phyloP scores from a whole-genome alignment of 2,329 filamentous ascomycete genomes.

The Fusarium circinatum region DNA sequence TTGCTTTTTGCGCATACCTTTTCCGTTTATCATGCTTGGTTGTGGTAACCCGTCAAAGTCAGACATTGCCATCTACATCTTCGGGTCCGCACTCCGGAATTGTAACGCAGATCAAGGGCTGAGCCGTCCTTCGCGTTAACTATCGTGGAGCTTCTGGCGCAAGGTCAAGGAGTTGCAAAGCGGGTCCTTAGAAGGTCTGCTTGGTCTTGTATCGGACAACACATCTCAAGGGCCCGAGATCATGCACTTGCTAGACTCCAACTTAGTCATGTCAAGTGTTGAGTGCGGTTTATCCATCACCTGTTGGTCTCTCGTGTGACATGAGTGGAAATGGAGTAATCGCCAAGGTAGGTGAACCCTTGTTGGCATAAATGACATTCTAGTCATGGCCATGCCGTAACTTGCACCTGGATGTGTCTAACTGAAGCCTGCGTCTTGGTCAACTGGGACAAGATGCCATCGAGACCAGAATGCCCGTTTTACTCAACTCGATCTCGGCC shows the following conservation, averaged over 20 bases:
- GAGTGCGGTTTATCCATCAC: slow-evolving; percentile 21
- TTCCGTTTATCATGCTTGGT: slow-evolving; percentile 5
- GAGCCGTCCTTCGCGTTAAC: slow-evolving; percentile 1
- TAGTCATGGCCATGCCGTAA: slow-evolving; percentile 7
- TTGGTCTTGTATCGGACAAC: slow-evolving; percentile 2
- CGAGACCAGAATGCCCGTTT: neutral
- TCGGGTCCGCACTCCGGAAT: slow-evolving; percentile 25
- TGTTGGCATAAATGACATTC: neutral
- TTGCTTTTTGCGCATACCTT: neutral
- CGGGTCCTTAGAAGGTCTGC: slow-evolving; percentile 2
- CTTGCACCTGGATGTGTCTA: slow-evolving; percentile 1
- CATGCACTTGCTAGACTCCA: slow-evolving; percentile 3
- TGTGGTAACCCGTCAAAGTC: neutral
- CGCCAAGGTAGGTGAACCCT: slow-evolving; percentile 13
- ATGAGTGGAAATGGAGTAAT: slow-evolving; percentile 28
- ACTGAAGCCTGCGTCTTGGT: slow-evolving; percentile 4
- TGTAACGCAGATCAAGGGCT: slow-evolving; percentile 15
- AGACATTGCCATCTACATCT: neutral
- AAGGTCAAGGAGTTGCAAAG: neutral
- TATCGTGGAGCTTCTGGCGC: neutral
- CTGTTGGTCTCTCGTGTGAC: slow-evolving; percentile 12
- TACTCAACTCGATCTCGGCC: neutral
- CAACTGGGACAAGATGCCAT: slow-evolving; percentile 6
- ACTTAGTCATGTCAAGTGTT: slow-evolving; percentile 7
- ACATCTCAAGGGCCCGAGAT: slow-evolving; percentile 9